Evolutionary conservation across 106 monocot genomes (phyloP).

Genomic region (Dendrobium huoshanense): DNA sequence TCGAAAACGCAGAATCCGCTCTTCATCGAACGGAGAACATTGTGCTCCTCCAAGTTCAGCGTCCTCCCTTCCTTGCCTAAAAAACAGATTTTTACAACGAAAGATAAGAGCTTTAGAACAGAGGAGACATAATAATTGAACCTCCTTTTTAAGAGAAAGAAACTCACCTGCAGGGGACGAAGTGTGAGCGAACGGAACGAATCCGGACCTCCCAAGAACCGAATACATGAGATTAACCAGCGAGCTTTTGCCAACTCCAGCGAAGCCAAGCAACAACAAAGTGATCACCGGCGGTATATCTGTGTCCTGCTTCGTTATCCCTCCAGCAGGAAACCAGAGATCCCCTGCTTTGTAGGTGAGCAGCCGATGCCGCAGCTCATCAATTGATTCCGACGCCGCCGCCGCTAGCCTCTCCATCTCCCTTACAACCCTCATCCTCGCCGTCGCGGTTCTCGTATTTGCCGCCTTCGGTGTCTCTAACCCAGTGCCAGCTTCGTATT

Average conservation of each 20-base stretch:
- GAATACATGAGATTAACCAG: constrained; percentile 59
- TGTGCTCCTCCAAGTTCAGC: constrained; percentile 58
- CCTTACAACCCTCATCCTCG: constrained; percentile 23
- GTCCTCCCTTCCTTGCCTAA: constrained; percentile 38
- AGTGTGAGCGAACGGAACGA: constrained; percentile 50
- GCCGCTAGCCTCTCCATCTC: constrained; percentile 55
- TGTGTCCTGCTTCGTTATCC: constrained; percentile 33
- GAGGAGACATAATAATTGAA: neutral
- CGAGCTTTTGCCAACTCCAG: constrained; percentile 48
- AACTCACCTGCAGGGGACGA: constrained; percentile 21
- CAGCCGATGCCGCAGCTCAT: constrained; percentile 50
- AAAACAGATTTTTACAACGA: neutral
- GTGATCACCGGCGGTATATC: constrained; percentile 47
- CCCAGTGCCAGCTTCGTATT: constrained; percentile 8
- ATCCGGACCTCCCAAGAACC: constrained; percentile 49
- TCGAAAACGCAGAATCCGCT: constrained; percentile 72
- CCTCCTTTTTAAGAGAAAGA: neutral
- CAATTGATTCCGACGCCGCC: constrained; percentile 37
- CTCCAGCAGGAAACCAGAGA: constrained; percentile 60
- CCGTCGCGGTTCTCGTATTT: neutral
- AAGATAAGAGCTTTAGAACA: neutral
- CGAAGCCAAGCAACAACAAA: constrained; percentile 35
- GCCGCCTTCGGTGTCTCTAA: neutral
- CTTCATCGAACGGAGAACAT: constrained; percentile 46
- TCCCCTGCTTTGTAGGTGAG: constrained; percentile 44